Evolutionary conservation across 352 stramenopile genomes (phyloP), one percentile per base, ranked within the genome.

Genomic region (Globisporangium middletonii): DNA sequence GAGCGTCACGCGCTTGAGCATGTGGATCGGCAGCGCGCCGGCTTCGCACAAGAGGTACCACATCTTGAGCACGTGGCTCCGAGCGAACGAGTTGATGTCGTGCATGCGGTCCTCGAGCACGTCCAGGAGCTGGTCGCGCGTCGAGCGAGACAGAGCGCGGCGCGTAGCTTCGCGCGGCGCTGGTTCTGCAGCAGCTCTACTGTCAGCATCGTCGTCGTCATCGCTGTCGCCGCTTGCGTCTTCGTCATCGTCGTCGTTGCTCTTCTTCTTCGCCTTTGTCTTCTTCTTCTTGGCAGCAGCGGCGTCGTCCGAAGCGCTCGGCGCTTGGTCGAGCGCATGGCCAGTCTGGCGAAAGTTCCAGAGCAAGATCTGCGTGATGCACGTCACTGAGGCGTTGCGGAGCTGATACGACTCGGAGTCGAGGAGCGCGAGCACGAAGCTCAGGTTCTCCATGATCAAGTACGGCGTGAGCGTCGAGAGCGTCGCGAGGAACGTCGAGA

Each of bases 1-100:
- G 2, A 89, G 78, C n/a, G 73, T 85, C 19, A 88, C 69, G n/a
- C 61, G 74, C 55, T 83, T 88, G 15, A 97, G 75, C 47, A 79
- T 83, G 37, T 92, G 89, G 30, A 97, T 64, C 4, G 96, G 96
- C 4, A 99, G 62, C 11, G 83, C 86, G 19, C 85, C 78, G 63
- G 83, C 74, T 53, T 97, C 79, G 23, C 83, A 86, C 6, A 99
- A 73, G 15, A 81, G 66, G 46, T 82, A 80, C 76, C 89, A 96
- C 59, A 95, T 89, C 61, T 97, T 97, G 27, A 99, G 73, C 37
- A 94, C 82, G 37, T 96, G 85, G 15, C 83, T 83, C 49, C 96
- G 72, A 4, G 91, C 95, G 59, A 97, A 98, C 0, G 91, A 97
- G 57, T 96, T 98, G 18, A 95, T 67, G 68, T 99, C 96, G 44